Conservation (phyloP, 1,139 yeast genomes). For the Debaryomycetaceae sp. region DNA sequence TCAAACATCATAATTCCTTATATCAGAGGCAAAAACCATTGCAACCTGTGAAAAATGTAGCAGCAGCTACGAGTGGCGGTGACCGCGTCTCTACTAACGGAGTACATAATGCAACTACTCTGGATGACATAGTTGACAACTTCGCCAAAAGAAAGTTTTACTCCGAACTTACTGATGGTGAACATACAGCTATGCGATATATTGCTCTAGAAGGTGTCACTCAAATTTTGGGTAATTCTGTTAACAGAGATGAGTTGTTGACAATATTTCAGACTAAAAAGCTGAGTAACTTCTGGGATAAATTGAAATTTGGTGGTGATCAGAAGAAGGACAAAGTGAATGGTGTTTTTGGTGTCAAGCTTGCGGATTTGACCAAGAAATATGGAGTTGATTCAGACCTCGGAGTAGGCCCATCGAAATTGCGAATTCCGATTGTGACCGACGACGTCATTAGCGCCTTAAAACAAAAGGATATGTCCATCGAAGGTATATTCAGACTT, state of each 20-base stretch:
- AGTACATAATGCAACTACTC: conserved; percentile 4
- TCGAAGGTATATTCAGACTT: conserved; percentile 93
- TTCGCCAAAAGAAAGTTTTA: conserved; percentile 46
- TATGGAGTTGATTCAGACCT: conserved; percentile 85
- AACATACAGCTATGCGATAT: conserved; percentile 62
- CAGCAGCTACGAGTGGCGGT: conserved; percentile 18
- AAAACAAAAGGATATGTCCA: conserved; percentile 91
- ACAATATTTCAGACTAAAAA: conserved; percentile 56
- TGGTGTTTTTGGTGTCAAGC: conserved; percentile 75
- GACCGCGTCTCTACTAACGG: conserved; percentile 8
- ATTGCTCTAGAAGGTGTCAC: conserved; percentile 64
- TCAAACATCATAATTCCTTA: conserved; percentile 58
- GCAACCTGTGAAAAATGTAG: conserved; percentile 27
- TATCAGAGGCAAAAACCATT: conserved; percentile 38
- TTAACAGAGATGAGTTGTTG: conserved; percentile 49
- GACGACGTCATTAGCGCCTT: conserved; percentile 84
- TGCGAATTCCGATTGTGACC: conserved; percentile 79
- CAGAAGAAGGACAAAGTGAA: conserved; percentile 24
- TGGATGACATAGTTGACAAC: conserved; percentile 9
- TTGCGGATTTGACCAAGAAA: conserved; percentile 65
- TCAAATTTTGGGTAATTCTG: conserved; percentile 32
- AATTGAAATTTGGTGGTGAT: conserved; percentile 39
- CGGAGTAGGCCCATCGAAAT: conserved; percentile 80
- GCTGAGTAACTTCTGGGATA: conserved; percentile 73
- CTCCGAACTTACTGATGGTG: conserved; percentile 65